Evolutionary conservation across 192 early-diverging fungal genomes (phyloP).

Genomic region (Backusella liffmaniae): DNA sequence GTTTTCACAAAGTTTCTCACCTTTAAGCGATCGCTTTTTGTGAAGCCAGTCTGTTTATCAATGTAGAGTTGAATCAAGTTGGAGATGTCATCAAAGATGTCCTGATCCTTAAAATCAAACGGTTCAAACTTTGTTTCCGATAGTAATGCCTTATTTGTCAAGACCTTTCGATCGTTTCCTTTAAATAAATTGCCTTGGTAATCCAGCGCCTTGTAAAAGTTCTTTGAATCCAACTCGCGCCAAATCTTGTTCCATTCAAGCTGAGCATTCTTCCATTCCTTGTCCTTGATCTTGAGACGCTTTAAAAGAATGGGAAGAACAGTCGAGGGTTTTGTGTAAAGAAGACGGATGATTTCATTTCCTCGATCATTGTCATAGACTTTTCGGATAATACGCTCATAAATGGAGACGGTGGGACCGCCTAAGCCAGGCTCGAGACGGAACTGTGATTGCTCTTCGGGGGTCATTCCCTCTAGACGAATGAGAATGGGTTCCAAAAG

Average conservation of each 20-base stretch:
- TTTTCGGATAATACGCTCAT: conserved; percentile 87
- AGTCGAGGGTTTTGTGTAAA: conserved; percentile 86
- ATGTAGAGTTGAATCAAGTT: conserved; percentile 69
- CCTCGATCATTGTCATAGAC: conserved; percentile 89
- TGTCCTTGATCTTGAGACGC: conserved; percentile 96
- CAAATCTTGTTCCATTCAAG: conserved; percentile 96
- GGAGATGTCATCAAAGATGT: conserved; percentile 74
- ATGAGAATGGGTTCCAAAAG: conserved; percentile 86
- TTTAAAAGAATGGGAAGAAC: conserved; percentile 93
- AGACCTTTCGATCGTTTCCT: conserved; percentile 73
- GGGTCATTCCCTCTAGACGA: conserved; percentile 73
- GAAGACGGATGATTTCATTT: conserved; percentile 83
- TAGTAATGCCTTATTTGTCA: conserved; percentile 74
- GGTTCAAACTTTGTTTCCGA: conserved; percentile 79
- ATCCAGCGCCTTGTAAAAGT: conserved; percentile 92
- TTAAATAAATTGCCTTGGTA: conserved; percentile 92
- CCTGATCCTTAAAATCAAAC: conserved; percentile 68
- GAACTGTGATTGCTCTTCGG: conserved; percentile 74
- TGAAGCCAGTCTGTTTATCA: conserved; percentile 51
- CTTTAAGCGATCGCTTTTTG: conserved; percentile 61
- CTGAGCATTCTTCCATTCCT: conserved; percentile 91
- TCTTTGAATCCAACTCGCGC: conserved; percentile 90
- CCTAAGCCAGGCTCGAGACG: conserved; percentile 75
- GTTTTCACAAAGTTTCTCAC: conserved; percentile 71
- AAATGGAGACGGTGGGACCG: conserved; percentile 82